Evolutionary conservation across 306 rosid species (phyloP).

Genomic region (Chamaecrista fasciculata): DNA sequence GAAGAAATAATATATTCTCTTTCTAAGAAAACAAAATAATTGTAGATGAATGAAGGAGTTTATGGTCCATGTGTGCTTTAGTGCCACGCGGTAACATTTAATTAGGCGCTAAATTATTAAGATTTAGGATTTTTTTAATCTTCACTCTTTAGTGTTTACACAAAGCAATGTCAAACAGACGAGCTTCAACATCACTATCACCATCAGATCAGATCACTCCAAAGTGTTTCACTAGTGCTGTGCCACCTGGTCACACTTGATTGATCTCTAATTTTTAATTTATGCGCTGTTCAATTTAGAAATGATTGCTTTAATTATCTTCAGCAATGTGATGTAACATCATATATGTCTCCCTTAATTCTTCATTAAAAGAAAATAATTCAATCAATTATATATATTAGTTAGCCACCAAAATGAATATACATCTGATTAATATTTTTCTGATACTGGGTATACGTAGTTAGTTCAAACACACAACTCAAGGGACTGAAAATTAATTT

Average conservation of each 20-base stretch:
- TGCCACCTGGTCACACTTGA: constrained; percentile 9
- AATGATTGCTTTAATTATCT: not conserved
- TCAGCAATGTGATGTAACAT: not conserved
- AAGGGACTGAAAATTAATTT: not conserved
- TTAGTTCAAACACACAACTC: not conserved
- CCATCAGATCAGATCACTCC: constrained; percentile 18
- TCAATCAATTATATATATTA: not conserved
- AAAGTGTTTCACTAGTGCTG: constrained; percentile 23
- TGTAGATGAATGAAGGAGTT: not conserved
- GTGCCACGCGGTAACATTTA: constrained; percentile 6
- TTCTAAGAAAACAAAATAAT: not conserved
- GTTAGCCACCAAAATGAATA: constrained; percentile 13
- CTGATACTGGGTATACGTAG: no score
- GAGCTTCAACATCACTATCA: not conserved
- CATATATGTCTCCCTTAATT: not conserved
- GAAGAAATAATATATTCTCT: constrained; percentile 1
- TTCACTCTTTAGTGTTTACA: no score
- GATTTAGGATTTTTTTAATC: no score
- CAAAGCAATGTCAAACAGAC: not conserved
- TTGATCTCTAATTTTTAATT: not conserved
- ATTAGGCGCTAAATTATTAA: not conserved
- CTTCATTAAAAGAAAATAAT: not conserved
- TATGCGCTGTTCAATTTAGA: not conserved
- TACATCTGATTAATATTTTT: constrained; percentile 10
- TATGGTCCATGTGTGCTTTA: constrained; percentile 16